Base-by-base conservation (phyloP, 345 rosid genomes). In the Clarkia xantiana region DNA sequence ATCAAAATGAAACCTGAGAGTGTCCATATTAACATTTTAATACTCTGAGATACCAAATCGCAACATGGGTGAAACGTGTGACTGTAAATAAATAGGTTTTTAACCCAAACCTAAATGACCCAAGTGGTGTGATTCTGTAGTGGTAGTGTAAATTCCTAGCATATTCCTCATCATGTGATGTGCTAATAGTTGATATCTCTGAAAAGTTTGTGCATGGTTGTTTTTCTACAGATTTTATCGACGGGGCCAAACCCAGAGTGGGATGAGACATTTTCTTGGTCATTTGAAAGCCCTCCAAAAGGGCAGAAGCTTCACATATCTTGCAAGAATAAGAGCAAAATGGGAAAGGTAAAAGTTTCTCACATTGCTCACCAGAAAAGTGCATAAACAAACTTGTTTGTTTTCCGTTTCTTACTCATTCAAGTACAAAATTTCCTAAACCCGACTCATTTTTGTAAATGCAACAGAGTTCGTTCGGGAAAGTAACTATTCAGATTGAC, bases 191-290 rank as follows among this genome's bases (percentile, higher is more conserved):
- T 29, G 44, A 14, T 42, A 15, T 49, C 13, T 49, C 14, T 29
- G 36, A 29, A 29, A 29, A 29, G 36, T 29, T 29, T 29, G 36
- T 29, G 36, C 36, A 29, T 29, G 4, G 9, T 29, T 10, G 9
- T 29, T 29, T 29, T 29, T 22, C 44, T n/a, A 47, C 73, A 87
- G 97, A 74, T 93, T 62, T 81, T 84, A 42, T 84, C 97, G 15
- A 87, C 94, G 4, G 99, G 97, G 44, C 94, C 94, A 15, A 87
- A 84, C 67, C 99, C 99, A 1, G 99, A 93, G 45, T 93, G 96
- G 94, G 91, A 87, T 0, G 99, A 87, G 76, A 84, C 84, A 63
- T 93, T 93, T 69, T 57, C 88, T n/a, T 93, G 99, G 99, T 67
- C 94, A 51, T 93, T 87, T 64, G 95, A 93, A 64, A 87, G 91